Evolutionary conservation across 2,329 filamentous ascomycete species (phyloP).

Genomic region (Xylariaceae sp.): DNA sequence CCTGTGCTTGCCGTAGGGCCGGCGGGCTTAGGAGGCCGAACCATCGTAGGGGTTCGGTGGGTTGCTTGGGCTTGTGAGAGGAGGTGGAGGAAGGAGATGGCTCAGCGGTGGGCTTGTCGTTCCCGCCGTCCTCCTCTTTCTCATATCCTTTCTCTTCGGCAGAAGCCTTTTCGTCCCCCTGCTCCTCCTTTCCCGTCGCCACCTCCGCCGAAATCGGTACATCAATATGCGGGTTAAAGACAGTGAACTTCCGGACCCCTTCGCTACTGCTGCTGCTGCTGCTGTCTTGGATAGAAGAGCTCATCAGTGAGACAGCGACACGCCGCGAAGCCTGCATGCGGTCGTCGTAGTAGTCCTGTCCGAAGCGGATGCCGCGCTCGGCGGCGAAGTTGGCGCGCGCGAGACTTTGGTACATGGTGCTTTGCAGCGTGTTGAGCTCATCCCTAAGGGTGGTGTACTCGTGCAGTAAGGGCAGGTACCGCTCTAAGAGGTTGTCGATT

Average conservation of each 20-base stretch:
- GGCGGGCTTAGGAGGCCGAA: conserved; percentile 52
- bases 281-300: not conserved
- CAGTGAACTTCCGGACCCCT: not conserved
- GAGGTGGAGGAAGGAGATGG: not conserved
- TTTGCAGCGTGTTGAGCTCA: conserved; percentile 51
- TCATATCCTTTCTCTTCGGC: not conserved
- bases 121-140: not conserved
- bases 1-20: conserved; percentile 56
- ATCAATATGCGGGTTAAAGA: not conserved
- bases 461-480: conserved; percentile 63
- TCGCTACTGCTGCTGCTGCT: not conserved
- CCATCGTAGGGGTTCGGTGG: conserved; percentile 54
- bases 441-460: conserved; percentile 59
- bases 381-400: conserved; percentile 73
- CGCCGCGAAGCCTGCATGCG: conserved; percentile 62
- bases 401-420: conserved; percentile 54
- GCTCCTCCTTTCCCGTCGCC: not conserved
- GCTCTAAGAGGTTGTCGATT: conserved; percentile 61
- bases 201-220: no score
- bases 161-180: not conserved
- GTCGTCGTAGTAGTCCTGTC: conserved; percentile 67
- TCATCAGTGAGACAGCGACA: conserved; percentile 31
- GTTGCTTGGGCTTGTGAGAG: conserved; percentile 11
- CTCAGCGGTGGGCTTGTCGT: not conserved
- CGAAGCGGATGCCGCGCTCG: conserved; percentile 61